Base-by-base conservation (phyloP, 208 protist genomes). In the Vickermania ingenoplastis region DNA sequence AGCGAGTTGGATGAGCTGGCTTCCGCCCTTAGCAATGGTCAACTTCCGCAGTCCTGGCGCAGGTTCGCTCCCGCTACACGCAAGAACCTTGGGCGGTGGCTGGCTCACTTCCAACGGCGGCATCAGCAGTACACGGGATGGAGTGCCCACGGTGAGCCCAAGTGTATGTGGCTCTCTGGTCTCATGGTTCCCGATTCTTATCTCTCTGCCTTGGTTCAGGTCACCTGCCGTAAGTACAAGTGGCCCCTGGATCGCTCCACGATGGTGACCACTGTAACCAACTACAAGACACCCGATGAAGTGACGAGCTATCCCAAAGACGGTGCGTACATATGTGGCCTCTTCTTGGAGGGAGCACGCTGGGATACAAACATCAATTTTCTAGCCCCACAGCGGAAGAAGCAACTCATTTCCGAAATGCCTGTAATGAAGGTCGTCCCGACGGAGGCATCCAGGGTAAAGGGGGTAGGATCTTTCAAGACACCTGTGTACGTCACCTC, bases 401-500 rank as follows among this genome's bases (percentile, higher is more conserved):
- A 99, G 82, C 72, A 96, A 69, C 89, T 99, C 27, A 92, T 98
- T 25, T 71, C 82, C 11, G 91, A 97, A 67, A 87, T 99, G 63
- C 98, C 98, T 3, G 88, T 99, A 14, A 79, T 99, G 72, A 86
- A 99, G 64, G 89, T 99, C 61, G 86, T 99, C 41, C 98, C 98
- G 17, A 96, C 96, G 3, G 97, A 99, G 79, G 67, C 75, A 24
- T 94, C 83, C 41, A 92, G 96, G 21, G 68, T 99, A 17, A 97
- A 98, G 77, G 84, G 87, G 29, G 85, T 97, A 24, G 91, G 90
- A 51, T 98, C 93, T 5, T 97, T 99, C 62, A 81, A 81, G 29
- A 98, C 97, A 17, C 98, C 98, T n/a, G 96, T 99, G 29, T 99
- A 99, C 81, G 89, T 98, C 5, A 99, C 97, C 23, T 89, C 92